These are phyloP conservation scores for Lunularia cruciata DNA, from an alignment of 225 moss, liverwort and hornwort species.

Conservation along the genomic window DNA sequence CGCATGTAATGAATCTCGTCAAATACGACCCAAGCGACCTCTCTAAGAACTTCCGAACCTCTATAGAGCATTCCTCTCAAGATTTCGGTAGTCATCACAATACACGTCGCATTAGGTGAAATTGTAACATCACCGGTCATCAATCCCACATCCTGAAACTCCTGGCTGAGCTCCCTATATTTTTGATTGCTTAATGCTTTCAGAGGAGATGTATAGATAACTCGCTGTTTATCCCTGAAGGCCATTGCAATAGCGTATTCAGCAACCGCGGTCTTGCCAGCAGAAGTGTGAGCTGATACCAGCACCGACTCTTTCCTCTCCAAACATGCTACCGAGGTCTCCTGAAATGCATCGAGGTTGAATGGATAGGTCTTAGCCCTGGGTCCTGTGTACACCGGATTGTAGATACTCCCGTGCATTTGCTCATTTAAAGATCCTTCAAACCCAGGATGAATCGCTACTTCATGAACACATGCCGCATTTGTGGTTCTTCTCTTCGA, in stretches of 20 bases:
- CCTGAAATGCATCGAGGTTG: conserved; percentile 82
- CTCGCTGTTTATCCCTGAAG: conserved; percentile 82
- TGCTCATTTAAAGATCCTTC: conserved; percentile 39
- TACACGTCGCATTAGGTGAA: conserved; percentile 77
- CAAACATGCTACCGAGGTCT: conserved; percentile 82
- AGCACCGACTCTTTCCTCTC: conserved; percentile 90
- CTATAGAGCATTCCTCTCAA: conserved; percentile 54
- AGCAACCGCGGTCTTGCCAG: conserved; percentile 92
- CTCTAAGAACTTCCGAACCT: conserved; percentile 54
- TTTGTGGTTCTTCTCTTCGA: conserved; percentile 53
- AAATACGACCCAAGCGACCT: conserved; percentile 61
- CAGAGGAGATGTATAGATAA: conserved; percentile 91
- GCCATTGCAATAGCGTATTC: conserved; percentile 98
- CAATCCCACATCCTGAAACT: conserved; percentile 84
- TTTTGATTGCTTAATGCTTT: conserved; percentile 97
- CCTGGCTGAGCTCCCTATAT: conserved; percentile 84
- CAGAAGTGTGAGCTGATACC: conserved; percentile 94
- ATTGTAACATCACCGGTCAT: conserved; percentile 95
- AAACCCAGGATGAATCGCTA: conserved; percentile 68
- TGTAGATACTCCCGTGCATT: conserved; percentile 69
- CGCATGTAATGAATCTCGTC: conserved; percentile 66
- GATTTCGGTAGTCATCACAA: conserved; percentile 62
- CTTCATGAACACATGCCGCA: conserved; percentile 79
- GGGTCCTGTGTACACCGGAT: conserved; percentile 61
- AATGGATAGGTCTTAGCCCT: conserved; percentile 84